Percentiles rank a stretch among this genome's conserved stretches.
These are phyloP conservation scores for Zygnema cylindricum DNA, from an alignment of 139 green algal genomes.

Conservation along the genomic window DNA sequence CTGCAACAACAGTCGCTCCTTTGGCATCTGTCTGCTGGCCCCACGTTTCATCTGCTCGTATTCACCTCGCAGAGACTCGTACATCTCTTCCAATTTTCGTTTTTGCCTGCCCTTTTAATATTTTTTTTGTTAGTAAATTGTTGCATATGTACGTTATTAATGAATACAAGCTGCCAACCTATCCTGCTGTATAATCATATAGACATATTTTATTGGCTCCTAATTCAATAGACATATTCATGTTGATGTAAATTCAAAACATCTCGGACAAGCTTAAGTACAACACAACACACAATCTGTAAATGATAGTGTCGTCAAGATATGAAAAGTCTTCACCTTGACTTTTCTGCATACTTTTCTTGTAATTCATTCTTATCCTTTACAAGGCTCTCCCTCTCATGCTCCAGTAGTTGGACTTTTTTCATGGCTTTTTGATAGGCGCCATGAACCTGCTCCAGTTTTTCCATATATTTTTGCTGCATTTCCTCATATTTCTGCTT, in stretches of 20 bases:
- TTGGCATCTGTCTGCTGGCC: neutral
- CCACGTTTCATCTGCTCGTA: constrained; percentile 48
- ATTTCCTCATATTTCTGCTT: constrained; percentile 58
- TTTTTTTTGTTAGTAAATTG: too few species aligned
- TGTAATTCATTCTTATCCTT: constrained; percentile 60
- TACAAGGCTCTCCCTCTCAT: constrained; percentile 46
- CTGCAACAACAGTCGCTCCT: neutral
- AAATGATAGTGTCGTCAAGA: too few species aligned
- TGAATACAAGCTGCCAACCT: too few species aligned
- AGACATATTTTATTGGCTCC: too few species aligned
- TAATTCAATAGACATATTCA: neutral
- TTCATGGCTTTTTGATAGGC: constrained; percentile 62
- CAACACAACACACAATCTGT: neutral
- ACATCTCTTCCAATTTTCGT: constrained; percentile 58
- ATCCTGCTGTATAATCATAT: too few species aligned
- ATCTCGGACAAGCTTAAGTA: neutral
- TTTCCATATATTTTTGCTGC: constrained; percentile 60
- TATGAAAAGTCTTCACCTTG: constrained; percentile 49
- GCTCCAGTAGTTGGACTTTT: constrained; percentile 43
- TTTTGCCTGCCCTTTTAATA: constrained; percentile 57
- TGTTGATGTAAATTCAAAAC: neutral
- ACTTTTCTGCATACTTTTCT: constrained; percentile 60
- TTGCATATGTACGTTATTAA: too few species aligned
- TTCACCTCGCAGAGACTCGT: constrained; percentile 37
- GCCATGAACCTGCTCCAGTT: constrained; percentile 57